Evolutionary conservation across 441 rosid species (phyloP).

Genomic region (Heliophila coronopifolia): DNA sequence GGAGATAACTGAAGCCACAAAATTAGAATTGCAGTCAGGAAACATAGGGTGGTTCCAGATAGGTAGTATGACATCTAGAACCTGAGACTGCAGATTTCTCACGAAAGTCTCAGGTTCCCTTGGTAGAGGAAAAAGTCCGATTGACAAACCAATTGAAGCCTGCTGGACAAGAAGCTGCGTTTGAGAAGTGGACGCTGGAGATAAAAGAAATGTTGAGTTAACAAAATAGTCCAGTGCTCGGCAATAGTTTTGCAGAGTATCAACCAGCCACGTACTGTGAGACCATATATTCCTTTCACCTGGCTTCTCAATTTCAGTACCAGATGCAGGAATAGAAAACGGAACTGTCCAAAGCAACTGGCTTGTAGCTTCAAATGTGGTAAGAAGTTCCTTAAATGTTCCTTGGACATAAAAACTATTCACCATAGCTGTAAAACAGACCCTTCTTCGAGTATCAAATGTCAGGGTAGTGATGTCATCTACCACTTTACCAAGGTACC

Average conservation of each 20-base stretch:
- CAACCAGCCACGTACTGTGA: constrained; percentile 70
- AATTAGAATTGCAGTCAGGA: constrained; percentile 66
- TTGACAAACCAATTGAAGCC: constrained; percentile 77
- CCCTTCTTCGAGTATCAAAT: constrained; percentile 77
- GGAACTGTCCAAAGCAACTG: constrained; percentile 80
- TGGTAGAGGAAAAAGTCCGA: constrained; percentile 84
- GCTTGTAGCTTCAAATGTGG: constrained; percentile 95
- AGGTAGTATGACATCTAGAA: constrained; percentile 78
- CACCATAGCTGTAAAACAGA: constrained; percentile 77
- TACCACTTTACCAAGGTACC: constrained; percentile 87
- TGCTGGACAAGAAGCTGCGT: constrained; percentile 92
- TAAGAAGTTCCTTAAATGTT: constrained; percentile 77
- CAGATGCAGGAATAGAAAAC: constrained; percentile 41
- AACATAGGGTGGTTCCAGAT: constrained; percentile 87
- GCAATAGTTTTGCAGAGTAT: constrained; percentile 77
- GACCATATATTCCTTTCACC: constrained; percentile 62
- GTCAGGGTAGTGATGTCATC: constrained; percentile 76
- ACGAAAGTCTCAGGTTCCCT: constrained; percentile 89
- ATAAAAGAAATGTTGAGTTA: constrained; percentile 63
- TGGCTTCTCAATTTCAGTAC: constrained; percentile 57
- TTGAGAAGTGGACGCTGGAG: constrained; percentile 69
- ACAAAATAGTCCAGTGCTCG: constrained; percentile 80
- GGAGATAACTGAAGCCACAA: constrained; percentile 65
- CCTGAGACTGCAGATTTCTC: constrained; percentile 81
- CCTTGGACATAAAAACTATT: constrained; percentile 90